Percentiles rank a stretch among this genome's conserved stretches.
Evolutionary conservation across 1,284 basidiomycete species (phyloP).

Genomic region (Apiotrichum mycotoxinovorans): DNA sequence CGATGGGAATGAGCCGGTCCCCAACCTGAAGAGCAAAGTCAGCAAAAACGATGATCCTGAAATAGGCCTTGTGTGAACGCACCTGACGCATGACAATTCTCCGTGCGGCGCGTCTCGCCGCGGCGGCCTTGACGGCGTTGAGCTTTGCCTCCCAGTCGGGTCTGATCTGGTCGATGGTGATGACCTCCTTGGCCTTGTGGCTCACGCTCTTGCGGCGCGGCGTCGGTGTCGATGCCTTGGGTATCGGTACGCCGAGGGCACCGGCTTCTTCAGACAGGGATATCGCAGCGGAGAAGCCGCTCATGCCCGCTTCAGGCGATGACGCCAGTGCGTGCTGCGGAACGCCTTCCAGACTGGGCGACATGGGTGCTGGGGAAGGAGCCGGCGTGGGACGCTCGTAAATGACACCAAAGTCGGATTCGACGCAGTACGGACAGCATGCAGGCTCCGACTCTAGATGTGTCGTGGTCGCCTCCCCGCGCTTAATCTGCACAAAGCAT

Average conservation of each 20-base stretch:
- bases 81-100: slow-evolving; percentile 94
- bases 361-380: slow-evolving; percentile 5
- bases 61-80: neutral
- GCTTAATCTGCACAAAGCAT: slow-evolving; percentile 99
- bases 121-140: slow-evolving; percentile 80
- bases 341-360: neutral
- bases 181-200: slow-evolving; percentile 64
- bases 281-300: slow-evolving; percentile 33
- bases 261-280: slow-evolving; percentile 6
- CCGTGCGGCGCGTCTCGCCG: slow-evolving; percentile 83
- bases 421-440: slow-evolving; percentile 94
- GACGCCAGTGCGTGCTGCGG: slow-evolving; percentile 31
- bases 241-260: neutral
- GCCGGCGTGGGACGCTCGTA: slow-evolving; percentile 66
- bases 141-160: slow-evolving; percentile 94
- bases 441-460: slow-evolving; percentile 89
- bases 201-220: slow-evolving; percentile 52
- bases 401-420: slow-evolving; percentile 90
- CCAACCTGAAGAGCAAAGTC: slow-evolving; percentile 61
- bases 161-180: slow-evolving; percentile 86
- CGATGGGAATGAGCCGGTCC: slow-evolving; percentile 92
- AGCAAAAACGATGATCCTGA: neutral
- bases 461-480: slow-evolving; percentile 85
- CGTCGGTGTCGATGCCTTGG: neutral
- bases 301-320: slow-evolving; percentile 61